Evolutionary conservation across 768 basidiomycete genomes (phyloP), one percentile per base, ranked within the genome.

Genomic region (Podaxis carcinomalis): DNA sequence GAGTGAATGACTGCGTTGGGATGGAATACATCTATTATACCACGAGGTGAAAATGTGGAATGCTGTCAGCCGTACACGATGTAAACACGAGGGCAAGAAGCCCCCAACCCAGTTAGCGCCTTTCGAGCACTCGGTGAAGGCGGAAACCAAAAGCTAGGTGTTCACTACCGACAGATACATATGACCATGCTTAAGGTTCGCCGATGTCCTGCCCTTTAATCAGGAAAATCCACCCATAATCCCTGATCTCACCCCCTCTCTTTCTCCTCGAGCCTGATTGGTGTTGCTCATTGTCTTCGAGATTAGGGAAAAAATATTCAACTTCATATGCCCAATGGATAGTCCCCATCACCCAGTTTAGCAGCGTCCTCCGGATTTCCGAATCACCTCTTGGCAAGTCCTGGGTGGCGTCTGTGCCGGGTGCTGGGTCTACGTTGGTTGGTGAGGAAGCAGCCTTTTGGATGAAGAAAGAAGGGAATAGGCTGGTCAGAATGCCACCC

Each of bases 271-370:
- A 19, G 16, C 51, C 32, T n/a, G 36, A 39, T 19, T 19, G 52
- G 19, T 54, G 36, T 23, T 53, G 32, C 13, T 7, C 10, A 16
- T n/a, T 27, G 16, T 39, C 19, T 13, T 49, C 46, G 32, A 50
- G 5, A 36, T 27, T n/a, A 13, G 59, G 59, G 13, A 35, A 36
- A 37, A 61, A 55, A 55, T 61, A 61, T n/a, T 55, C 52, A 23
- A 54, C 59, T 47, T 61, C 59, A 40, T 61, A 61, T 1, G 44
- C 59, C 59, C 59, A 61, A 39, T 61, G 6, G 59, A 25, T 55
- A 37, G 42, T 39, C 6, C 59, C 59, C 14, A 19, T 37, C 4
- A 61, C 32, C 59, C 59, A 61, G 37, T 55, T 54, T 44, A 47
- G 5, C 9, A 61, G 27, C 13, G 35, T 23, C 44, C 21, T 27